Percentiles rank a stretch among this genome's conserved stretches.
Evolutionary conservation across 2,329 filamentous ascomycete genomes (phyloP).

Genomic region (Leptographium procerum): DNA sequence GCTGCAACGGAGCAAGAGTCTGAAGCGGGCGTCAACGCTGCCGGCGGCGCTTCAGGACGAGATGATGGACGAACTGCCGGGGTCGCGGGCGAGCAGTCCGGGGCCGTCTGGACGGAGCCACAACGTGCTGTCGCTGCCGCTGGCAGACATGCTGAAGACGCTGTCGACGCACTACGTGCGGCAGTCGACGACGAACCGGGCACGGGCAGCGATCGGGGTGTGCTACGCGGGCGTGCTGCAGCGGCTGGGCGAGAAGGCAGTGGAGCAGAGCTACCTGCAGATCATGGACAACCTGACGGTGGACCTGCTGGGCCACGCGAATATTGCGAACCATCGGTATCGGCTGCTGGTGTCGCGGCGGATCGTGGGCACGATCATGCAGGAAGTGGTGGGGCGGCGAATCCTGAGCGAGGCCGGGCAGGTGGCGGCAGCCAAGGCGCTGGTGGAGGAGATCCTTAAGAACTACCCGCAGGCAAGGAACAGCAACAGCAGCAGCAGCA

Average conservation of each 20-base stretch:
- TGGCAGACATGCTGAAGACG: slow-evolving; percentile 67
- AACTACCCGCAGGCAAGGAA: slow-evolving; percentile 85
- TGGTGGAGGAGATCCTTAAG: slow-evolving; percentile 83
- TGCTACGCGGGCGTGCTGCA: slow-evolving; percentile 78
- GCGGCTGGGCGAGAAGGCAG: slow-evolving; percentile 66
- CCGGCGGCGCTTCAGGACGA: slow-evolving; percentile 33
- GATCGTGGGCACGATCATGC: slow-evolving; percentile 73
- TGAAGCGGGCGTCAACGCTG: slow-evolving; percentile 48
- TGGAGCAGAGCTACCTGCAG: slow-evolving; percentile 70
- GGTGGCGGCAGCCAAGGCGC: slow-evolving; percentile 63
- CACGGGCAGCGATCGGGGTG: slow-evolving; percentile 71
- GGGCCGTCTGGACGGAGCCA: slow-evolving; percentile 44
- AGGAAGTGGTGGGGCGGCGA: slow-evolving; percentile 68
- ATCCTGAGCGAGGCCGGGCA: slow-evolving; percentile 87
- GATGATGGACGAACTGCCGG: slow-evolving; percentile 51
- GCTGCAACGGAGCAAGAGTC: slow-evolving; percentile 45
- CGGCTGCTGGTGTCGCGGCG: slow-evolving; percentile 74
- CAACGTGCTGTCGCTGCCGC: slow-evolving; percentile 55
- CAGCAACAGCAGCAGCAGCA: no score
- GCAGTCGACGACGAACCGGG: slow-evolving; percentile 65
- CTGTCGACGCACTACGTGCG: slow-evolving; percentile 73
- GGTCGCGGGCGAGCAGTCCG: slow-evolving; percentile 58
- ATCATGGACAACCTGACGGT: slow-evolving; percentile 72
- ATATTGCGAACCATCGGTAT: slow-evolving; percentile 75
- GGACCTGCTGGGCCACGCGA: slow-evolving; percentile 67